Conservation (phyloP, 768 basidiomycete species). For the Phlebiopsis flavidoalba region DNA sequence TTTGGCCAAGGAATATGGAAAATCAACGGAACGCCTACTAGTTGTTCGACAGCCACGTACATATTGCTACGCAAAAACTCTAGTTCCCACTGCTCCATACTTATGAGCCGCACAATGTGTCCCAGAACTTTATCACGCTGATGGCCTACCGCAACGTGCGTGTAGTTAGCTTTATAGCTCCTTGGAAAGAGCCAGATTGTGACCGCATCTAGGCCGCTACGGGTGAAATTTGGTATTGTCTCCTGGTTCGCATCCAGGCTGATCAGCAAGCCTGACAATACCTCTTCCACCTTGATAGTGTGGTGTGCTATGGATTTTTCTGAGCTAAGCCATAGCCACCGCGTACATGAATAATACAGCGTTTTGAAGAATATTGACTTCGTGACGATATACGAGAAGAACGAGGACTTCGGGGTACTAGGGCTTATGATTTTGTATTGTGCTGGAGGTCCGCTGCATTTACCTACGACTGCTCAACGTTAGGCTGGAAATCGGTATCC, state of each 20-base stretch:
- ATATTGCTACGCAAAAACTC: too few relatives aligned
- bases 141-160: too few relatives aligned
- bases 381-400: constrained; percentile 53
- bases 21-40: too few relatives aligned
- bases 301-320: constrained; percentile 1
- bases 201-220: background rate
- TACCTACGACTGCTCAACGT: too few relatives aligned
- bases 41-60: too few relatives aligned
- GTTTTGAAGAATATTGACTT: constrained; percentile 44
- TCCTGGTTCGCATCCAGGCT: background rate
- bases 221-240: background rate
- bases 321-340: background rate
- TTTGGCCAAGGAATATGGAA: too few relatives aligned
- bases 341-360: background rate
- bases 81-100: too few relatives aligned
- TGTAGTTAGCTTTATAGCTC: too few relatives aligned
- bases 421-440: constrained; percentile 33
- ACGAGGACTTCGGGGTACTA: constrained; percentile 52
- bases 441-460: background rate
- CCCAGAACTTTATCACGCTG: too few relatives aligned
- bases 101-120: too few relatives aligned
- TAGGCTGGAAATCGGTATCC: constrained; percentile 4
- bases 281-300: background rate
- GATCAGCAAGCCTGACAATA: background rate
- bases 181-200: constrained; percentile 1